Evolutionary conservation across 2,329 filamentous ascomycete genomes (phyloP), one percentile per base, ranked within the genome.

Genomic region (Colletotrichum gigasporum): DNA sequence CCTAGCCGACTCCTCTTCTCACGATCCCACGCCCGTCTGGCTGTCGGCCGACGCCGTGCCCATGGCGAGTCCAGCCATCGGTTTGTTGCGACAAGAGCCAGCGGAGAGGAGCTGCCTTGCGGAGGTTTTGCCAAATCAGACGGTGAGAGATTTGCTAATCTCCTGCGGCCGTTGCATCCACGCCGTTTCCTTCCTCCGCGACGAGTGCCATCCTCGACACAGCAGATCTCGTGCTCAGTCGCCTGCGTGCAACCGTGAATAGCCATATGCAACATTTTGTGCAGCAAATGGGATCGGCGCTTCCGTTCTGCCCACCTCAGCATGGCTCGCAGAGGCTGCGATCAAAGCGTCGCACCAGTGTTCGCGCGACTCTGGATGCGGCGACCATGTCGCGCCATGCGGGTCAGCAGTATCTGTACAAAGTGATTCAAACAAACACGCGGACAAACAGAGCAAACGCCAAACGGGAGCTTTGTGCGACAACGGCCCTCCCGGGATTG

Each of bases 91-190:
- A 14, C 24, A 41, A 37, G n/a, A n/a, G 22, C n/a, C 32, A 45
- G 14, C 41, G 10, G 16, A 11, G 24, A 30, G 34, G 16, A 32
- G 26, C 30, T 16, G 20, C 32, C 26, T 10, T 45, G 30, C 44
- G 45, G 53, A 58, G 30, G 5, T 28, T 51, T 52, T 58, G 45
- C 53, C 45, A 12, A 35, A 45, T 45, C 37, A 44, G 53, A 45
- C 16, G 10, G 28, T 7, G 14, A 30, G 59, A 58, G 24, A 52
- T 58, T 56, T 63, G 45, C 16, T 41, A 58, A 63, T 63, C 45
- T 58, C 44, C 47, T 14, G 28, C 35, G n/a, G 48, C n/a, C 32
- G 14, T 28, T 48, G n/a, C 28, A 35, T 57, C 42, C 30, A 37
- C 20, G 42, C 42, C 14, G 42, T 47, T 14, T 24, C 42, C 24